Evolutionary conservation across 2,329 filamentous ascomycete genomes (phyloP).

Genomic region (Xylaria sp.): DNA sequence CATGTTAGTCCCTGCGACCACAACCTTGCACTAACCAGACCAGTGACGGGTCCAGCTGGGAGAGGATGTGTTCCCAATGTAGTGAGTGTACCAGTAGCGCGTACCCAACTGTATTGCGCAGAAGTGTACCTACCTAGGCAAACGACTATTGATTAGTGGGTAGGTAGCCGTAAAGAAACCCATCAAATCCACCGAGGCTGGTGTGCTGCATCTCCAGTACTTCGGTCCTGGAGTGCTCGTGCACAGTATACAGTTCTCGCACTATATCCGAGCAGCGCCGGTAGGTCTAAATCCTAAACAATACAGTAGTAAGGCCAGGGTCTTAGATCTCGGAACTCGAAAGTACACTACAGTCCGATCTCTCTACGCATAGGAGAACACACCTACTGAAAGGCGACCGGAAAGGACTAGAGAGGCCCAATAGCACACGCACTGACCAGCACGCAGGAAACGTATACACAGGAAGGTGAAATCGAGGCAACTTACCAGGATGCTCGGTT

Average conservation of each 20-base stretch:
- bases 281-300: background rate
- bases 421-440: background rate
- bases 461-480: conserved; percentile 12
- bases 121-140: background rate
- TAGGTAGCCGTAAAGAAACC: conserved; percentile 3
- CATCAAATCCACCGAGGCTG: conserved; percentile 1
- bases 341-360: conserved; percentile 16
- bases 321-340: conserved; percentile 32
- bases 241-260: background rate
- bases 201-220: conserved; percentile 9
- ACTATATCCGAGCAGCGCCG: background rate
- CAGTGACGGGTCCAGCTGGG: conserved; percentile 1
- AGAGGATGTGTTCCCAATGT: background rate
- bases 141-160: background rate
- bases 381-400: conserved; percentile 3
- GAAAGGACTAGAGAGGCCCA: conserved; percentile 9
- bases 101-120: background rate
- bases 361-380: background rate
- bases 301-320: conserved; percentile 11
- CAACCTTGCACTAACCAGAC: conserved; percentile 26
- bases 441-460: conserved; percentile 4
- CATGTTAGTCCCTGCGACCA: background rate
- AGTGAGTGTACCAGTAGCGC: background rate
- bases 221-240: background rate
- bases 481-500: conserved; percentile 6